Evolutionary conservation across 1,284 basidiomycete species (phyloP), one percentile per base, ranked within the genome.

Genomic region (Pascua guehoae): DNA sequence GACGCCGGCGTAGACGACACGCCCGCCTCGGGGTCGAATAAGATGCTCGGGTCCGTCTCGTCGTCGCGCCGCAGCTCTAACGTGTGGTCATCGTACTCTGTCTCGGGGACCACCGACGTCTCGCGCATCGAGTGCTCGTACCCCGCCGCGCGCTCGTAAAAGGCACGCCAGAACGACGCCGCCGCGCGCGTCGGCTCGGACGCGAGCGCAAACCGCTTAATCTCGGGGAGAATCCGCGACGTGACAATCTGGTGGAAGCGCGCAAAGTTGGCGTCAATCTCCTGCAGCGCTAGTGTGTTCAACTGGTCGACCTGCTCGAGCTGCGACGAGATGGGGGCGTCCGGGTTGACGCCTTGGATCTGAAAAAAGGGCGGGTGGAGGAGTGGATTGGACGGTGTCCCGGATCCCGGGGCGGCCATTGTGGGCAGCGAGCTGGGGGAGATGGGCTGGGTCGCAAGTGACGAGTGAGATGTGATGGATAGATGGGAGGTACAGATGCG

Each of bases 131-230:
- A 42, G 47, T 40, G 47, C 18, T 48, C 41, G 32, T 61, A 53
- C 2, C 48, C 53, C 5, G 50, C 61, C 5, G 60, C 57, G 7
- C 32, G 18, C 37, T 54, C 91, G 72, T 91, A 97, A 80, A 97
- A 97, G 1, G 88, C 87, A n/a, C 87, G 86, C 93, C 93, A 97
- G 74, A 96, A 96, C 88, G 92, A 63, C n/a, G 91, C 90, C 36
- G 89, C 88, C 64, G 94, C 89, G 66, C 90, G 81, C 16, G 92
- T 90, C 7, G 91, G 88, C 66, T 91, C 87, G 24, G 89, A 90
- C 17, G 85, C 88, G 15, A 90, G 85, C 0, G 90, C 86, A 77
- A 91, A 96, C 47, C 87, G 83, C 73, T 92, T 94, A 63, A 97
- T 85, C 14, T 91, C 86, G 8, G 93, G 93, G 47, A 97, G 75